These are phyloP conservation scores for Fusarium ambrosium DNA, from an alignment of 2,329 filamentous ascomycete species.

Conservation along the genomic window DNA sequence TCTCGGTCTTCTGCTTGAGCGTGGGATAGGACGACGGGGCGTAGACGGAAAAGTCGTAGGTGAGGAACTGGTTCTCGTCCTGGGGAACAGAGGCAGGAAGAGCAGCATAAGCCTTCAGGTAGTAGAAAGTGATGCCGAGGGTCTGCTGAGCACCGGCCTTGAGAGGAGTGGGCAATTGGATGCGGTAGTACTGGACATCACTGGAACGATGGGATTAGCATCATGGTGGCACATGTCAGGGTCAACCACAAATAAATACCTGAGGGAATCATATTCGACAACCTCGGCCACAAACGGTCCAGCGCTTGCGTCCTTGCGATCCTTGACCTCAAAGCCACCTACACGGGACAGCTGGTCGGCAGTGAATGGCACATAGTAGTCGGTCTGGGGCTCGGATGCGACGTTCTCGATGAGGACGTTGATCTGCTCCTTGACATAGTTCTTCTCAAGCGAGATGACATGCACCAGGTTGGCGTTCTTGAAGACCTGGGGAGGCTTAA, in stretches of 20 bases:
- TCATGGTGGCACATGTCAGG: neutral
- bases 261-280: conserved; percentile 74
- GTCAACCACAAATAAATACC: conserved; percentile 56
- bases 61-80: conserved; percentile 86
- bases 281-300: conserved; percentile 77
- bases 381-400: conserved; percentile 80
- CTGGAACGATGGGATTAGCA: conserved; percentile 58
- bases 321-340: conserved; percentile 90
- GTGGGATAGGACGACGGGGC: conserved; percentile 86
- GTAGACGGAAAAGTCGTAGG: conserved; percentile 89
- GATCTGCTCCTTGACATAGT: conserved; percentile 88
- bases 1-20: conserved; percentile 94
- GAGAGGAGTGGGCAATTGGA: conserved; percentile 82
- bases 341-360: conserved; percentile 80
- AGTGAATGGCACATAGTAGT: conserved; percentile 93
- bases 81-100: conserved; percentile 88
- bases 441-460: conserved; percentile 92
- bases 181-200: conserved; percentile 84
- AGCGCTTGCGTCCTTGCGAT: conserved; percentile 83
- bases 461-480: conserved; percentile 94
- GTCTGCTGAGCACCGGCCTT: conserved; percentile 84
- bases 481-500: conserved; percentile 91
- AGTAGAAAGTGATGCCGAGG: conserved; percentile 86
- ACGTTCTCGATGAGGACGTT: conserved; percentile 96
- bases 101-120: conserved; percentile 82